These are phyloP conservation scores for Hypoxylon subgilvum DNA, from an alignment of 495 filamentous ascomycete genomes.

Conservation along the genomic window DNA sequence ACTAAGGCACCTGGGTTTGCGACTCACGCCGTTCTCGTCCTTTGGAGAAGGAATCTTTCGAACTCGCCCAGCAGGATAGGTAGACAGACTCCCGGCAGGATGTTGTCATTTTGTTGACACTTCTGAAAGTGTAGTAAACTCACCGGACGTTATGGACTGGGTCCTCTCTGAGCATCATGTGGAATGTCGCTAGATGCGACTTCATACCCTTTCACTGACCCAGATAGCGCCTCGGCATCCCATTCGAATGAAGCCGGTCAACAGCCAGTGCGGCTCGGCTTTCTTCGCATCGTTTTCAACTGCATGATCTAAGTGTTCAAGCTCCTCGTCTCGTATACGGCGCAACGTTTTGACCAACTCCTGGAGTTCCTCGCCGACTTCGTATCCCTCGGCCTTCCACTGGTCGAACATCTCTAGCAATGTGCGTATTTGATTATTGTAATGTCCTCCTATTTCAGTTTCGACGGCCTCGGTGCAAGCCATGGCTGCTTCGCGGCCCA, in stretches of 20 bases:
- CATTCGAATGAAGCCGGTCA: slow-evolving; percentile 85
- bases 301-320: slow-evolving; percentile 95
- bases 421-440: slow-evolving; percentile 86
- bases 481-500: slow-evolving; percentile 96
- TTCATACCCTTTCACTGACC: slow-evolving; percentile 82
- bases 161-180: neutral
- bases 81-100: too few species aligned
- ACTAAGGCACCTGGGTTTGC: too few species aligned
- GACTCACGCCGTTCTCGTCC: too few species aligned
- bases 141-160: too few species aligned
- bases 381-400: slow-evolving; percentile 69
- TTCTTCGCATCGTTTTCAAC: slow-evolving; percentile 89
- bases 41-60: too few species aligned
- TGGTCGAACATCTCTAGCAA: slow-evolving; percentile 80
- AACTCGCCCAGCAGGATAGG: too few species aligned
- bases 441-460: slow-evolving; percentile 96
- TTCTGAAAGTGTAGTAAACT: too few species aligned
- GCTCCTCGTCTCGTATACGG: slow-evolving; percentile 90
- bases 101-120: too few species aligned
- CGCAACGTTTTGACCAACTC: slow-evolving; percentile 75
- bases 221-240: slow-evolving; percentile 93
- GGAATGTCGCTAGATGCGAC: neutral
- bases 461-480: slow-evolving; percentile 98
- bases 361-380: slow-evolving; percentile 77
- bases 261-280: slow-evolving; percentile 83